Percentiles rank a stretch among this genome's conserved stretches.
Evolutionary conservation across 345 rosid genomes (phyloP).

Genomic region (Syzygium oleosum): DNA sequence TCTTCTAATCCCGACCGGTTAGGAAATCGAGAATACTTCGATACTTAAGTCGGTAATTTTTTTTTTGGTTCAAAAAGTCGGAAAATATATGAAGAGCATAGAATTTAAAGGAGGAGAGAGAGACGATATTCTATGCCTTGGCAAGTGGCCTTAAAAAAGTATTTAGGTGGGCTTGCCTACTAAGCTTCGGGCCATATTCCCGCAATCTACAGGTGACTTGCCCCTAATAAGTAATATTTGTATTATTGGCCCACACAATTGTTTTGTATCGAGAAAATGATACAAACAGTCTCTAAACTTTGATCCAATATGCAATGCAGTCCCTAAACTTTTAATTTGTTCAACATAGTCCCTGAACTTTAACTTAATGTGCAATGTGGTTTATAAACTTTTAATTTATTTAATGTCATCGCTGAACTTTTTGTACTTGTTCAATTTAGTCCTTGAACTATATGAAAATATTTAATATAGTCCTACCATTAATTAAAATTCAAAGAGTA

Average conservation of each 20-base stretch:
- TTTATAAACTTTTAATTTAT: too few species aligned
- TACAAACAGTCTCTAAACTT: too few species aligned
- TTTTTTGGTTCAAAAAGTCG: neutral
- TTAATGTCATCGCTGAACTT: too few species aligned
- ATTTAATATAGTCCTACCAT: too few species aligned
- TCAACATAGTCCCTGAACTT: too few species aligned
- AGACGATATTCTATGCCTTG: neutral
- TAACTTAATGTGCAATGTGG: too few species aligned
- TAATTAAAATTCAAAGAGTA: too few species aligned
- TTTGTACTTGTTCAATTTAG: too few species aligned
- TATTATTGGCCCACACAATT: neutral
- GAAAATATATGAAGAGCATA: neutral
- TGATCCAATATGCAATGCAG: too few species aligned
- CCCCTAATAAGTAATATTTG: neutral
- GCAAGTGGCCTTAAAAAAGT: neutral
- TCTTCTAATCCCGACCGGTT: neutral
- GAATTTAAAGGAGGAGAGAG: neutral
- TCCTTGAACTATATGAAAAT: too few species aligned
- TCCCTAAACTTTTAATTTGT: too few species aligned
- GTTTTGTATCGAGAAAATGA: neutral
- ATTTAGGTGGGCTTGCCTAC: neutral
- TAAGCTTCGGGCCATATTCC: neutral
- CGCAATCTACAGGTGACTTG: neutral
- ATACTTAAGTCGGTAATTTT: neutral
- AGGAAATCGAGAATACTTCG: neutral